Conservation (phyloP, 1,139 yeast genomes). For the Nakaseomyces delphensis region DNA sequence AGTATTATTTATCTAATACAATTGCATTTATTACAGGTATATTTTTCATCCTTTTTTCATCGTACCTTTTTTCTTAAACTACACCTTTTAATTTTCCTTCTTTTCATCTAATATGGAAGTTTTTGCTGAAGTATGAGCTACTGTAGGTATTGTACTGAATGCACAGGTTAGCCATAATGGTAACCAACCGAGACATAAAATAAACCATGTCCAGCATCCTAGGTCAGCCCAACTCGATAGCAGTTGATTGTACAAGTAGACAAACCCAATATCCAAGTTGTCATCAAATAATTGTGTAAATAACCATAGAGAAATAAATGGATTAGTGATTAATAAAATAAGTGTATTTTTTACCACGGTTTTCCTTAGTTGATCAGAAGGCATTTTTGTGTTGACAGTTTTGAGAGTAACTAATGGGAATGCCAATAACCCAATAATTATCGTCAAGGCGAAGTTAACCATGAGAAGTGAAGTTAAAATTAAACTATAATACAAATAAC, state of each 20-base stretch:
- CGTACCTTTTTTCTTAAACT: background rate
- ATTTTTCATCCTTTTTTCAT: background rate
- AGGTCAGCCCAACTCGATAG: slow-evolving; percentile 58
- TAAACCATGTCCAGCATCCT: slow-evolving; percentile 84
- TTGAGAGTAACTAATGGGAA: slow-evolving; percentile 48
- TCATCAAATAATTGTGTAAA: slow-evolving; percentile 33
- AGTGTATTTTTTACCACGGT: slow-evolving; percentile 27
- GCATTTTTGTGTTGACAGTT: slow-evolving; percentile 5
- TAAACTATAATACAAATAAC: slow-evolving; percentile 57
- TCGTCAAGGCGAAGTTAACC: slow-evolving; percentile 75
- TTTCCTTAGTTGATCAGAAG: slow-evolving; percentile 2
- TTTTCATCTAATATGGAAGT: background rate
- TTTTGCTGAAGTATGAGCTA: background rate
- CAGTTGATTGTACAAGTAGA: slow-evolving; percentile 33
- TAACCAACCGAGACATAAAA: slow-evolving; percentile 67
- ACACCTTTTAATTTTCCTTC: background rate
- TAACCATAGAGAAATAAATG: slow-evolving; percentile 39
- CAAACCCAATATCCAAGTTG: slow-evolving; percentile 35
- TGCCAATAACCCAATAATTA: slow-evolving; percentile 56
- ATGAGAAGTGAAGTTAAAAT: slow-evolving; percentile 67
- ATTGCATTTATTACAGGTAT: background rate
- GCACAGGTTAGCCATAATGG: slow-evolving; percentile 61
- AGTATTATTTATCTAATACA: background rate
- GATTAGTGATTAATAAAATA: slow-evolving; percentile 44
- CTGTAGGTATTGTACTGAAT: background rate